These are phyloP conservation scores for Arabidopsis arenosa DNA, from an alignment of 345 rosid genomes.

Conservation along the genomic window DNA sequence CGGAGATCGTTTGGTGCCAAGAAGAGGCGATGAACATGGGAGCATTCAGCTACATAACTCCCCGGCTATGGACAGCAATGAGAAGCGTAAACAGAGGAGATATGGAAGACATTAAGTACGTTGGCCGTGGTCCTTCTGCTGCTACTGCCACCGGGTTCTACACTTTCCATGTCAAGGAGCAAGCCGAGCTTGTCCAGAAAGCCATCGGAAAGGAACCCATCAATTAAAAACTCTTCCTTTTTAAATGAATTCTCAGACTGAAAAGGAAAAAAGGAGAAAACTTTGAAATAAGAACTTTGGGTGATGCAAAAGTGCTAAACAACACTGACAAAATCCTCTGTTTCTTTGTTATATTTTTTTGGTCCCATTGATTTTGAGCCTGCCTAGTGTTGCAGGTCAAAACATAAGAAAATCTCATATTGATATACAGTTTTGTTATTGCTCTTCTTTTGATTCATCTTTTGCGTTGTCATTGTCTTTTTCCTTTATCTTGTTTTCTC, in stretches of 20 bases:
- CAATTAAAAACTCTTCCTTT: conserved; percentile 5
- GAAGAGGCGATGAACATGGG: conserved; percentile 96
- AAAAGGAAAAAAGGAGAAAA: conserved; percentile 11
- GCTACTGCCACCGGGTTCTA: conserved; percentile 77
- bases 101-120: conserved; percentile 66
- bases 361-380: conserved; percentile 36
- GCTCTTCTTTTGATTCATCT: background rate
- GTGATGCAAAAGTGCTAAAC: conserved; percentile 32
- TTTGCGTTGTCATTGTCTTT: conserved; percentile 1
- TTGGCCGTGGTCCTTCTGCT: conserved; percentile 75
- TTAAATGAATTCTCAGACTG: conserved; percentile 14
- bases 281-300: conserved; percentile 43
- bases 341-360: conserved; percentile 31
- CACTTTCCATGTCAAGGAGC: conserved; percentile 63
- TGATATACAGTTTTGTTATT: conserved; percentile 18
- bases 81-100: conserved; percentile 58
- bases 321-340: conserved; percentile 37
- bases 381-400: conserved; percentile 33
- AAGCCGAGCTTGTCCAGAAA: conserved; percentile 55
- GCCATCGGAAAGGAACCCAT: conserved; percentile 66
- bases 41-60: conserved; percentile 59
- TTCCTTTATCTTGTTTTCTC: background rate
- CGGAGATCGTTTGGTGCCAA: conserved; percentile 83
- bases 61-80: conserved; percentile 69
- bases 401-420: conserved; percentile 11